Conservation (phyloP, 2,329 filamentous ascomycete genomes). For the Phaeophleospora eucalypticola region DNA sequence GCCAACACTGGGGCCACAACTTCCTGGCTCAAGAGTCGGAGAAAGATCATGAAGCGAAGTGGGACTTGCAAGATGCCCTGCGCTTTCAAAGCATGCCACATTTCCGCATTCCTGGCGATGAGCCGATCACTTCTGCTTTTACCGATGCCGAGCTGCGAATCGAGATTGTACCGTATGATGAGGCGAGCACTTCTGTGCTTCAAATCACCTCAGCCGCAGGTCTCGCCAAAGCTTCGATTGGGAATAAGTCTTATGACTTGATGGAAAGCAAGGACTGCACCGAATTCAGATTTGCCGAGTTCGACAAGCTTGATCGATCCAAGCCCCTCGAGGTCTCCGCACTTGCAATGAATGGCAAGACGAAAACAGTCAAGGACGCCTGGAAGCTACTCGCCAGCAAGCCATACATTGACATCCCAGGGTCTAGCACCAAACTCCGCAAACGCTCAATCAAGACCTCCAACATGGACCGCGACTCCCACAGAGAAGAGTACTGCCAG, state of each 20-base stretch:
- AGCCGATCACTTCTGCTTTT: neutral
- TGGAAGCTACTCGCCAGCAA: conserved; percentile 34
- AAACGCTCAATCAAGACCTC: conserved; percentile 35
- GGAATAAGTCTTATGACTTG: neutral
- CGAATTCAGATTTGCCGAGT: conserved; percentile 1
- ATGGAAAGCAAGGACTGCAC: neutral
- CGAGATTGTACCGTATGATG: conserved; percentile 1
- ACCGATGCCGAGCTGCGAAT: conserved; percentile 2
- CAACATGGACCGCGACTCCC: conserved; percentile 14
- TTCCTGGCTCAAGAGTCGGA: conserved; percentile 34
- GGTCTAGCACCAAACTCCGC: conserved; percentile 36
- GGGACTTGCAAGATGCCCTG: conserved; percentile 34
- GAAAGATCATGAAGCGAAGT: conserved; percentile 28
- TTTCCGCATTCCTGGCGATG: conserved; percentile 30
- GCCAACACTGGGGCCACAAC: conserved; percentile 41
- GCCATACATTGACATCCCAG: conserved; percentile 38
- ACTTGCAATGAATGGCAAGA: conserved; percentile 42
- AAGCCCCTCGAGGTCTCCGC: conserved; percentile 8
- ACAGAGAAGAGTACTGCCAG: conserved; percentile 13
- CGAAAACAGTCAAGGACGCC: conserved; percentile 30
- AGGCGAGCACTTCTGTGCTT: neutral
- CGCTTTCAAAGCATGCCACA: conserved; percentile 26
- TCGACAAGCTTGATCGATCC: conserved; percentile 1
- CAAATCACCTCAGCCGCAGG: conserved; percentile 4
- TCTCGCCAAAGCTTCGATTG: conserved; percentile 3